Percentiles rank a stretch among this genome's conserved stretches.
Evolutionary conservation across 331 rosid genomes (phyloP).

Genomic region (Malus hybrid): DNA sequence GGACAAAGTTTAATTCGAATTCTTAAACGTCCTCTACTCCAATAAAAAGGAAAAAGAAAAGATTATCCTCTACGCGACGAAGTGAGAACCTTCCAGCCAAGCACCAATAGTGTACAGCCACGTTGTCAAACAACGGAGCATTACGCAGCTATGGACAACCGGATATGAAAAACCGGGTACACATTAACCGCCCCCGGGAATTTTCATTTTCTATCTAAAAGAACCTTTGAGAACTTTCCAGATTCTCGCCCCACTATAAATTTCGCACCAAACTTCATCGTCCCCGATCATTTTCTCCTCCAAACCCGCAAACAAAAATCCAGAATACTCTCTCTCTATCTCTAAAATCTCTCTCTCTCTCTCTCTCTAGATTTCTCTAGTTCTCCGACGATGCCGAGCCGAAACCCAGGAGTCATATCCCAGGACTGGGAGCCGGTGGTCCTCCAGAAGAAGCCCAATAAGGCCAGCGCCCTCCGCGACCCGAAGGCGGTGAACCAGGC

Average conservation of each 20-base stretch:
- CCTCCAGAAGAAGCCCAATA: slow-evolving; percentile 50
- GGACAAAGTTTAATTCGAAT: too few relatives aligned
- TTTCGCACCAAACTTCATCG: fast-evolving
- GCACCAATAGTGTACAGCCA: neutral
- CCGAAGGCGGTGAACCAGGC: slow-evolving; percentile 73
- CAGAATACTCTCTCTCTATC: neutral
- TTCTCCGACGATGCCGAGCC: slow-evolving; percentile 42
- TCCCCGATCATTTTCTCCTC: too few relatives aligned
- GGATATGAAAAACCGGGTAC: neutral
- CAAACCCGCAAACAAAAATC: neutral
- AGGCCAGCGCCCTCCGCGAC: slow-evolving; percentile 50
- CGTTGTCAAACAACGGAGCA: neutral
- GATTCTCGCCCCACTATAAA: slow-evolving; percentile 15
- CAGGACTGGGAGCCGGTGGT: slow-evolving; percentile 89
- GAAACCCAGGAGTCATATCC: slow-evolving; percentile 44
- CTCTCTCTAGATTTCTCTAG: neutral
- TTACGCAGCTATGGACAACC: neutral
- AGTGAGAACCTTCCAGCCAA: neutral
- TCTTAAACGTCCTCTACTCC: neutral
- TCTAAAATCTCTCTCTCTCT: too few relatives aligned
- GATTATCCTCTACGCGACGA: neutral
- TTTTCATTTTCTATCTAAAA: neutral
- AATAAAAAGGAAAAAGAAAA: too few relatives aligned
- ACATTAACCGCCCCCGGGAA: neutral
- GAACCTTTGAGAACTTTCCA: slow-evolving; percentile 15